A percentile compares a stretch with the other conserved stretches of the same genome.
Conservation (phyloP, 345 rosid genomes). For the Citrus cavaleriei region DNA sequence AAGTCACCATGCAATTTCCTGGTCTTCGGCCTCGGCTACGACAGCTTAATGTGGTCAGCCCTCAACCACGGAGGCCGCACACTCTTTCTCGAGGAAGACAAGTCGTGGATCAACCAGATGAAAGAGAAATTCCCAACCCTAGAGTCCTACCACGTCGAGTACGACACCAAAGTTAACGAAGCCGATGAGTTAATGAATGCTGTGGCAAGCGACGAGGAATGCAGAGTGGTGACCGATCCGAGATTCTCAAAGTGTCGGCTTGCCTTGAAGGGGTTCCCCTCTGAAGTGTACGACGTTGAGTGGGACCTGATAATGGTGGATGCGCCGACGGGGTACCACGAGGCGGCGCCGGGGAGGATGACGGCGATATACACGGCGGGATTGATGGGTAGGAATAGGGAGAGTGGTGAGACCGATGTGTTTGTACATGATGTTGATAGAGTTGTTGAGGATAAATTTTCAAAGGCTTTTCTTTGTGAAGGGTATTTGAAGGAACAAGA, state of each 20-base stretch:
- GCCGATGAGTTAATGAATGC: conserved; percentile 48
- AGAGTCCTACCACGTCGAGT: conserved; percentile 70
- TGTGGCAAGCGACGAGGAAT: conserved; percentile 36
- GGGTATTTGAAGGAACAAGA: conserved; percentile 68
- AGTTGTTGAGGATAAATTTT: conserved; percentile 72
- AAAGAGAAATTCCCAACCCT: conserved; percentile 40
- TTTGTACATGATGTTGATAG: conserved; percentile 90
- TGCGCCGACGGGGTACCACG: conserved; percentile 84
- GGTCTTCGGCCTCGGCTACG: conserved; percentile 82
- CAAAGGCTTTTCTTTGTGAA: conserved; percentile 60
- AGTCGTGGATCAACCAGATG: conserved; percentile 68
- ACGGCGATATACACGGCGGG: conserved; percentile 81
- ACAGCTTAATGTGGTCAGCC: conserved; percentile 89
- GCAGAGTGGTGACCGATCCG: conserved; percentile 49
- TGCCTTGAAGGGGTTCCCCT: conserved; percentile 63
- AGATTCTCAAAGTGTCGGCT: conserved; percentile 57
- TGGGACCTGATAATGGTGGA: conserved; percentile 98
- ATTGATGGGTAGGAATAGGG: conserved; percentile 67
- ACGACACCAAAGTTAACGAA: conserved; percentile 62
- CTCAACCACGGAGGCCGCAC: conserved; percentile 88
- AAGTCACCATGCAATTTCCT: conserved; percentile 86
- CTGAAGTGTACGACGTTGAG: conserved; percentile 52
- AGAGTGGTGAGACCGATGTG: conserved; percentile 64
- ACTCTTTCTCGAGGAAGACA: conserved; percentile 79
- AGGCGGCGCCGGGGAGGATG: conserved; percentile 90